These are phyloP conservation scores for Talaromyces sp. DNA, from an alignment of 2,329 filamentous ascomycete species.

Conservation along the genomic window DNA sequence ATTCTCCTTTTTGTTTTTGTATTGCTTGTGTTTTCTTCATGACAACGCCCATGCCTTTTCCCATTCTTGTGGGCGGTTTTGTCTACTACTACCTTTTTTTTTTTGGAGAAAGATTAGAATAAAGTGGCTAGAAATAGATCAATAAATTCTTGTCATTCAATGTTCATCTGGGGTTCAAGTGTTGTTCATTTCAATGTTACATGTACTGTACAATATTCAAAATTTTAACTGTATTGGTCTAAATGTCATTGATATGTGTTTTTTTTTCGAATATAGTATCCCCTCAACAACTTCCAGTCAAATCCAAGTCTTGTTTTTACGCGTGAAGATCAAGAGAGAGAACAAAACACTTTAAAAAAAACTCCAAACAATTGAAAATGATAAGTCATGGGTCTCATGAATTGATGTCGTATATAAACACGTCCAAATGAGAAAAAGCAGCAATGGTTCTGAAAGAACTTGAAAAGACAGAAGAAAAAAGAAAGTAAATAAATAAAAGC, in stretches of 20 bases:
- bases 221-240: background rate
- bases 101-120: background rate
- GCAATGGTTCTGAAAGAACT: background rate
- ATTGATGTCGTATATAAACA: background rate
- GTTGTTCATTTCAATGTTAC: too few relatives aligned
- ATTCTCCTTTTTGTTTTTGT: background rate
- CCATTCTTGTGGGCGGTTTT: background rate
- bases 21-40: background rate
- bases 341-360: background rate
- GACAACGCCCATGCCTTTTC: background rate
- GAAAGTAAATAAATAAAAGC: background rate
- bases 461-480: background rate
- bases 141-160: background rate
- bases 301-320: background rate
- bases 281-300: background rate
- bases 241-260: background rate
- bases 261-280: background rate
- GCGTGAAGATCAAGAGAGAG: background rate
- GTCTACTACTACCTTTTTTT: background rate
- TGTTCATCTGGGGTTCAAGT: too few relatives aligned
- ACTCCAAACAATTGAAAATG: background rate
- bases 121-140: background rate
- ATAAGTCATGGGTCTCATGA: background rate
- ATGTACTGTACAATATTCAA: background rate
- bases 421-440: background rate